phyloP scores from a whole-genome alignment of 2,329 filamentous ascomycete genomes.

The Hypoxylon sp. region DNA sequence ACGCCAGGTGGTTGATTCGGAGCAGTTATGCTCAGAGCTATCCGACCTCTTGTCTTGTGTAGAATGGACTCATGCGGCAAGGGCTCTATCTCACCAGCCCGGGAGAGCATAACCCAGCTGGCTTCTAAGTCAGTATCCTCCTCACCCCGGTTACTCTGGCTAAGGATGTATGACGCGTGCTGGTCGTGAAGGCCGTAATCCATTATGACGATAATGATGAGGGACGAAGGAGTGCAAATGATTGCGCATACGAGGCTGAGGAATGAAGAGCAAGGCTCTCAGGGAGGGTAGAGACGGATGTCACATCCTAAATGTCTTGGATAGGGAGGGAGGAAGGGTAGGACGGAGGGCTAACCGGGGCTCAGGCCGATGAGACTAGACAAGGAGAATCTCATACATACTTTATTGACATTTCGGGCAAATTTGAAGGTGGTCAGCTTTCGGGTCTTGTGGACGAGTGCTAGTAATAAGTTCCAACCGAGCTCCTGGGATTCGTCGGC shows the following conservation, averaged over 20 bases:
- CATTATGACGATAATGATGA: conserved; percentile 47
- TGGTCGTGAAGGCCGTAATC: conserved; percentile 60
- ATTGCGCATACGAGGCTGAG: conserved; percentile 37
- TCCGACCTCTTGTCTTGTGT: conserved; percentile 84
- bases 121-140: conserved; percentile 68
- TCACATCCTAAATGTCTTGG: conserved; percentile 47
- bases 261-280: conserved; percentile 46
- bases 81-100: conserved; percentile 81
- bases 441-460: conserved; percentile 49
- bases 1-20: conserved; percentile 75
- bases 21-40: conserved; percentile 81
- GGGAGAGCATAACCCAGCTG: conserved; percentile 93
- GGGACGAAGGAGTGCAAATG: conserved; percentile 34
- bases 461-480: conserved; percentile 50
- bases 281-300: conserved; percentile 40
- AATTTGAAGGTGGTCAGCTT: conserved; percentile 54
- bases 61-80: conserved; percentile 87
- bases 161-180: conserved; percentile 61
- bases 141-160: conserved; percentile 56
- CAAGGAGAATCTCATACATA: conserved; percentile 52
- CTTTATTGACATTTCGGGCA: conserved; percentile 60
- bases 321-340: conserved; percentile 29
- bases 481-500: conserved; percentile 57
- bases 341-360: conserved; percentile 30
- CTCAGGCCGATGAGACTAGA: conserved; percentile 40